These are phyloP conservation scores for Paramecium pentaurelia DNA, from an alignment of 73 alveolate genomes.

Conservation along the genomic window DNA sequence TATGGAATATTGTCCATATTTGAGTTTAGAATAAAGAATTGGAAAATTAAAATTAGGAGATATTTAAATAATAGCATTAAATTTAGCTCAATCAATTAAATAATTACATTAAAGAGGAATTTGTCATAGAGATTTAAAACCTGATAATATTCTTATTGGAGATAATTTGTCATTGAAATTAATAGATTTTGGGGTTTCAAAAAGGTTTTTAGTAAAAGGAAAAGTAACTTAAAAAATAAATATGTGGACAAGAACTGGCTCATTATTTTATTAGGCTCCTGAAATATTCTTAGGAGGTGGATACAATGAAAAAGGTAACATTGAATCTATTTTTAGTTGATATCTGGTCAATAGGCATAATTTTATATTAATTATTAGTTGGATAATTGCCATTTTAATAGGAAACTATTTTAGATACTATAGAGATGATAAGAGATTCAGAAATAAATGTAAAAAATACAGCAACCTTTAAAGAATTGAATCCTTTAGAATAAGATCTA, in stretches of 20 bases:
- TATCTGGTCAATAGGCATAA: slow-evolving; percentile 49
- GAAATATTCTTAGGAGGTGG: slow-evolving; percentile 51
- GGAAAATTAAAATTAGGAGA: not conserved
- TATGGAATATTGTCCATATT: slow-evolving; percentile 32
- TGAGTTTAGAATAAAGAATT: not conserved
- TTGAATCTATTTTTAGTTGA: not conserved
- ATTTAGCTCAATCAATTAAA: not conserved
- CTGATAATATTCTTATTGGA: slow-evolving; percentile 46
- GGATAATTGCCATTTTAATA: slow-evolving; percentile 41
- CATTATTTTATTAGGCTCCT: slow-evolving; percentile 50
- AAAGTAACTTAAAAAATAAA: slow-evolving; percentile 1
- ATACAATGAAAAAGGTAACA: not conserved
- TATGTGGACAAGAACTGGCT: slow-evolving; percentile 55
- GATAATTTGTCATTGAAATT: slow-evolving; percentile 5
- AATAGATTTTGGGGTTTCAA: slow-evolving; percentile 38
- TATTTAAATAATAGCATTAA: not conserved
- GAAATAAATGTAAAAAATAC: not conserved
- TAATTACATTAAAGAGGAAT: slow-evolving; percentile 19
- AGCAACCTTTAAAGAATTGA: not conserved
- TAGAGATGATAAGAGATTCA: slow-evolving; percentile 5
- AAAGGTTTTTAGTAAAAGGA: not conserved
- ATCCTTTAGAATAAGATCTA: not conserved
- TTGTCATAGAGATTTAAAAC: slow-evolving; percentile 53
- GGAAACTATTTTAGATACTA: slow-evolving; percentile 12
- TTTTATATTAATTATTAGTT: not conserved